Conservation (phyloP, 257 asterid species). For the Solanum chilense region DNA sequence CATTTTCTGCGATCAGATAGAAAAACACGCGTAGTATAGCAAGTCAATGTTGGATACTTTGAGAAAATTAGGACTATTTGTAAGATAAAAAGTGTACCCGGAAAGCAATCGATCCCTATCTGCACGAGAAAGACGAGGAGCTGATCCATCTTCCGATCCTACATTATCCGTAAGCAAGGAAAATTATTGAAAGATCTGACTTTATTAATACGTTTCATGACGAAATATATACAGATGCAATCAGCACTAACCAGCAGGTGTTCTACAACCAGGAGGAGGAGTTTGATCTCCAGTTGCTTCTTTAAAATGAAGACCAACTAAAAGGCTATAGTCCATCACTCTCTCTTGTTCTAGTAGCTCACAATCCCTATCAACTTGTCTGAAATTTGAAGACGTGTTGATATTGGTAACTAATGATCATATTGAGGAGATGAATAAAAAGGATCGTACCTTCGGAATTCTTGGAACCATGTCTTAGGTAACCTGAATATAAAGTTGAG, state of each 20-base stretch:
- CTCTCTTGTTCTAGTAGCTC: conserved; percentile 9
- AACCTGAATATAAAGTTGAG: conserved; percentile 12
- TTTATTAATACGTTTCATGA: background rate
- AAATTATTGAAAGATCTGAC: background rate
- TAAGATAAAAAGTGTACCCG: background rate
- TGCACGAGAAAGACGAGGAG: background rate
- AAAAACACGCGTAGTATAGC: background rate
- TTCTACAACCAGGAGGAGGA: background rate
- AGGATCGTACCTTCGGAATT: conserved; percentile 3
- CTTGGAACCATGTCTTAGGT: conserved; percentile 9
- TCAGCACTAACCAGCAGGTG: background rate
- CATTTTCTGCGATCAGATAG: background rate
- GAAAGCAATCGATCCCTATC: background rate
- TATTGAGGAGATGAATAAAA: background rate
- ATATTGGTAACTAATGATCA: background rate
- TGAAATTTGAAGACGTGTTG: background rate
- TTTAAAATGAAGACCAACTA: conserved; percentile 11
- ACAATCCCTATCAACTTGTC: conserved; percentile 15
- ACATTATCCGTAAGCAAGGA: background rate
- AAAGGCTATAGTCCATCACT: conserved; percentile 4
- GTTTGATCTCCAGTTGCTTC: conserved; percentile 1
- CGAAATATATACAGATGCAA: background rate
- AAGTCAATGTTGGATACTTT: background rate
- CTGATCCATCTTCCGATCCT: background rate
- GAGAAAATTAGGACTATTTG: background rate